phyloP scores from a whole-genome alignment of 2,329 filamentous ascomycete genomes.

The Exophiala mesophila region DNA sequence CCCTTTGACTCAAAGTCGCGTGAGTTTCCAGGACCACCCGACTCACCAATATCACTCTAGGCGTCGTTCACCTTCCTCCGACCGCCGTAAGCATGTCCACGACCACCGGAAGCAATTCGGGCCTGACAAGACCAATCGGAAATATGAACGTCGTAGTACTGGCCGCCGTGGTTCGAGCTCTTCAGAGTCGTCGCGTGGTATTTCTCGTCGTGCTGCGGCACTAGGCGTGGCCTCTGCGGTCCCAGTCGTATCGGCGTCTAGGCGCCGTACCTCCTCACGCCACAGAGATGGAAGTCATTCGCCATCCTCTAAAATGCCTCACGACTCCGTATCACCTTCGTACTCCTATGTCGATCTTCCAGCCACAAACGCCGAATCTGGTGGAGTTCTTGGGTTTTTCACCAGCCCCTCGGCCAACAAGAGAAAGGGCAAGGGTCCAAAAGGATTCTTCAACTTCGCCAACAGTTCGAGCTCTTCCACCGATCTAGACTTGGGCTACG shows the following conservation, averaged over 20 bases:
- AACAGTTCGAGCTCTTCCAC: conserved; percentile 65
- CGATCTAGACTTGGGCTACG: conserved; percentile 65
- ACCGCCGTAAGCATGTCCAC: conserved; percentile 30
- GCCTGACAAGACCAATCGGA: conserved; percentile 6
- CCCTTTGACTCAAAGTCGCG: conserved; percentile 31
- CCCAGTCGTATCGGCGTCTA: conserved; percentile 37
- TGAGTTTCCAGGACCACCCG: conserved; percentile 27
- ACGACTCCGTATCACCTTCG: conserved; percentile 46
- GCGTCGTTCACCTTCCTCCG: conserved; percentile 39
- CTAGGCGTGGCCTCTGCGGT: conserved; percentile 32
- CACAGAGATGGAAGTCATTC: conserved; percentile 34
- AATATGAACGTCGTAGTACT: conserved; percentile 1
- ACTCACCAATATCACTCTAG: conserved; percentile 30
- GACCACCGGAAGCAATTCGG: conserved; percentile 28
- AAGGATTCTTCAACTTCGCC: conserved; percentile 50
- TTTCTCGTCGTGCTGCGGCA: conserved; percentile 29
- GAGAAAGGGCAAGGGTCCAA: conserved; percentile 39
- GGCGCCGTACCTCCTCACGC: conserved; percentile 30
- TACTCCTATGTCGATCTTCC: conserved; percentile 65
- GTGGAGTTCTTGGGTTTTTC: conserved; percentile 61
- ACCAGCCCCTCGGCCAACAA: conserved; percentile 54
- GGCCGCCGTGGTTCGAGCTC: conserved; percentile 18
- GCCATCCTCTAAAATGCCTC: conserved; percentile 29
- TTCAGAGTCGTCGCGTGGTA: conserved; percentile 14
- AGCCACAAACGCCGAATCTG: conserved; percentile 46